Base-by-base conservation (phyloP, 2,329 filamentous ascomycete genomes). In the Pseudocercospora pini-densiflorae region DNA sequence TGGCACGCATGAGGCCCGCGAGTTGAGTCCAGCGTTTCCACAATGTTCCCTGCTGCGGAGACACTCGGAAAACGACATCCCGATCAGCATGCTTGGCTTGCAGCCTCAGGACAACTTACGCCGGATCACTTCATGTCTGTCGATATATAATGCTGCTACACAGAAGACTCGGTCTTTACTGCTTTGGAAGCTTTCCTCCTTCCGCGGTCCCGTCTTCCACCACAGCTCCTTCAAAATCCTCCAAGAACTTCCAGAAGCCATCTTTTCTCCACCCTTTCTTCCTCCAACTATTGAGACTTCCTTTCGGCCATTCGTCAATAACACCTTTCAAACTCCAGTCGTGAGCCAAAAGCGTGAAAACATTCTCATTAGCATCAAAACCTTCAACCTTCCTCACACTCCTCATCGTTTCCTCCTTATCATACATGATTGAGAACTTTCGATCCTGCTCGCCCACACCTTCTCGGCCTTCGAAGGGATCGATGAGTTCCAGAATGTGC, bases 321-420 rank as follows among this genome's bases (percentile, higher is more conserved):
- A 71, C 63, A 49, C 66, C 66, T 54, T 69, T 68, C 62, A 71
- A 47, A 43, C 57, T 72, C 64, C 66, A 68, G 40, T 72, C 71
- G 36, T 72, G 71, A 23, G 68, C 70, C 53, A 71, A 61, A 24
- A 73, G 31, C 1, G 66, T 69, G n/a, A 73, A 62, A 7, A 72
- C 67, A 45, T 66, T 62, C 29, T 58, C 53, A 57, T 65, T 57
- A 6, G 62, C 66, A 59, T 71, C 71, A 8, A 72, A 61, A 10
- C 64, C 62, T 47, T 70, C 68, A 0, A 65, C 59, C 23, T 70
- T 69, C 5, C 36, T 16, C n/a, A 72, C 59, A 19, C 66, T 68
- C 14, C 65, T 63, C 43, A 61, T 33, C 49, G 67, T 64, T 24
- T 61, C 65, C 23, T 64, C 29, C 10, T 63, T 45, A 31, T 69